A percentile compares a stretch with the other conserved stretches of the same genome.
phyloP scores from a whole-genome alignment of 208 protist genomes.

The Wallacemonas sp. region DNA sequence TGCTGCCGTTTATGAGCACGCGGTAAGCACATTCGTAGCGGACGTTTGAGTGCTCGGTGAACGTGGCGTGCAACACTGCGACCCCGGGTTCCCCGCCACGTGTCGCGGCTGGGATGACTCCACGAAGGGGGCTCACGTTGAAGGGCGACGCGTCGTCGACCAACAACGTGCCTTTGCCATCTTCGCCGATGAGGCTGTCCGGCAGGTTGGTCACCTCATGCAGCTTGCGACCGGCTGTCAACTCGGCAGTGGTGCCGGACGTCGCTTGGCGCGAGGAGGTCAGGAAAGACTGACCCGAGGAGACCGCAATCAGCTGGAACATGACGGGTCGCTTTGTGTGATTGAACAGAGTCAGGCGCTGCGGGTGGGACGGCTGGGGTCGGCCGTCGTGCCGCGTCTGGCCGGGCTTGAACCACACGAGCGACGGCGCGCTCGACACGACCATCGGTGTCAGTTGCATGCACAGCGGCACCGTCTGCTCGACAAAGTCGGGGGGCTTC shows the following conservation, averaged over 20 bases:
- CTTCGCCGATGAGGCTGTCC: not conserved
- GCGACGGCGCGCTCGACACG: conserved; percentile 41
- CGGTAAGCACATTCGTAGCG: conserved; percentile 67
- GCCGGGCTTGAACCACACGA: conserved; percentile 80
- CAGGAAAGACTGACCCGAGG: not conserved
- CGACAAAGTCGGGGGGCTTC: not conserved
- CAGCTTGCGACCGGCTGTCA: conserved; percentile 30
- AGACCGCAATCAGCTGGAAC: conserved; percentile 39
- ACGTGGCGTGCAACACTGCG: conserved; percentile 39
- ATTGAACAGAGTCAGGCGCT: conserved; percentile 63
- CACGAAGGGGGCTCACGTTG: conserved; percentile 31
- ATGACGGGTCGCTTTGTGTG: conserved; percentile 28
- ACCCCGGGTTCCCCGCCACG: conserved; percentile 62
- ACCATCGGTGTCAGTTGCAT: conserved; percentile 44
- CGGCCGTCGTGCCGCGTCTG: conserved; percentile 76
- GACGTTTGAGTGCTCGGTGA: conserved; percentile 64
- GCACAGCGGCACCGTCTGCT: conserved; percentile 44
- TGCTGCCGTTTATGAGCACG: conserved; percentile 44
- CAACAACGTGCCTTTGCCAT: conserved; percentile 18
- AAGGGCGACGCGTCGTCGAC: conserved; percentile 51
- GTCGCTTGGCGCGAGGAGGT: not conserved
- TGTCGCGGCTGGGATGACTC: conserved; percentile 63
- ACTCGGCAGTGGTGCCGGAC: not conserved
- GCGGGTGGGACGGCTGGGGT: conserved; percentile 58
- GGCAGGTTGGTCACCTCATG: conserved; percentile 45